Evolutionary conservation across 2,329 filamentous ascomycete genomes (phyloP), one percentile per base, ranked within the genome.

Genomic region (Pezicula carpinea): DNA sequence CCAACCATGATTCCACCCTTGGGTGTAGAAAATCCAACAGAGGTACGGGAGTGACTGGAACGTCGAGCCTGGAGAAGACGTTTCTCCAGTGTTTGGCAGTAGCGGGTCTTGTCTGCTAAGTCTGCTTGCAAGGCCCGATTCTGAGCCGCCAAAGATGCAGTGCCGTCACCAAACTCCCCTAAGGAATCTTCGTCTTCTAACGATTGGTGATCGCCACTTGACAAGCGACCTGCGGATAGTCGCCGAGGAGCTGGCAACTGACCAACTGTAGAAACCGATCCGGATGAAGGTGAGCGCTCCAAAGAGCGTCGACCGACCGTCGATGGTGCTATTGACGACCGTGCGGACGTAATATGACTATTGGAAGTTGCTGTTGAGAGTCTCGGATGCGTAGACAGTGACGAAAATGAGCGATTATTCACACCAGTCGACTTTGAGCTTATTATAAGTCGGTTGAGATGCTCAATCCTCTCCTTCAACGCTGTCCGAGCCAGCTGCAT

Each of bases 401-500:
- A 78, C 57, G 83, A 88, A 56, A 83, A 82, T 1, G 83, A 82
- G 18, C 85, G 83, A 55, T 83, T 85, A 66, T 99, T 99, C 46
- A 99, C 93, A 5, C 93, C 93, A 5, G 89, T 87, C 5, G 92
- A 97, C 64, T 96, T 96, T 14, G 92, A 97, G 64, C 89, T 95
- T 50, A 99, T 72, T 54, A 99, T 97, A 42, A 99, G 74, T 40
- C 92, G 84, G 68, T 97, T 99, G 39, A 99, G 75, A 66, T 99
- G 93, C 64, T 96, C 91, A 59, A 99, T 99, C 23, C 93, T 85
- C 71, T 99, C 93, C 66, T 97, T 99, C 46, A 99, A 72, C 0
- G 93, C 93, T 1, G 93, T 99, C 35, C 93, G 83, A 26, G 93
- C 93, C 39, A 99, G 78, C 65, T 99, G 93, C 88, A 99, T 97